Conservation (phyloP, 371 early-diverging fungal species). For the Dentiscutata heterogama region DNA sequence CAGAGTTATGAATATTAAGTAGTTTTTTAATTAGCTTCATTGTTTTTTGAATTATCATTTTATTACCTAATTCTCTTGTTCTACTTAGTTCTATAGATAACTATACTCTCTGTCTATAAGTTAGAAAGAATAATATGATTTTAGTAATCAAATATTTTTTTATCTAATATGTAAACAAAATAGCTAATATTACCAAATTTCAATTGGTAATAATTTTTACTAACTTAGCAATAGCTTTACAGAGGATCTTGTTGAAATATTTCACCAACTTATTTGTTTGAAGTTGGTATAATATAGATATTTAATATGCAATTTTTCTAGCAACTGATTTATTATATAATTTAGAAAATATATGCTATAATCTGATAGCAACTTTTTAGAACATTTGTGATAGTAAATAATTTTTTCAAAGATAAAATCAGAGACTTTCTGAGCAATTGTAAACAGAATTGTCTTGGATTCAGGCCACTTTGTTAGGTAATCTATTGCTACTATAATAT, state of each 20-base stretch:
- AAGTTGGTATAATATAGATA: not conserved
- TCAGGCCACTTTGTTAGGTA: no score
- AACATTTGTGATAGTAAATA: no score
- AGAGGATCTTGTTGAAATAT: not conserved
- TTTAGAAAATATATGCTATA: not conserved
- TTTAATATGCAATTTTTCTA: not conserved
- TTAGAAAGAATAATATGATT: constrained; percentile 7
- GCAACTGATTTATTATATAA: not conserved
- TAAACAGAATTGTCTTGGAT: no score
- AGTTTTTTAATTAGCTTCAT: not conserved
- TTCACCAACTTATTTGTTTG: not conserved
- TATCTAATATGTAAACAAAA: constrained; percentile 41
- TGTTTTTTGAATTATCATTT: not conserved
- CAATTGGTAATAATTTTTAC: not conserved
- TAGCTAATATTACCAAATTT: constrained; percentile 21
- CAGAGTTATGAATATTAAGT: not conserved
- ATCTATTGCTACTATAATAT: no score
- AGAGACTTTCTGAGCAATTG: no score
- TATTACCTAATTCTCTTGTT: not conserved
- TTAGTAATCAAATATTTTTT: not conserved
- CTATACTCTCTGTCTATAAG: constrained; percentile 25
- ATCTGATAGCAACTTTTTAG: not conserved
- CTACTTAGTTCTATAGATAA: not conserved
- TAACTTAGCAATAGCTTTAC: not conserved
- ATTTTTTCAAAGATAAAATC: no score